Conservation (phyloP, 176 grass and related monocot genomes). For the Aegilops umbellulata region DNA sequence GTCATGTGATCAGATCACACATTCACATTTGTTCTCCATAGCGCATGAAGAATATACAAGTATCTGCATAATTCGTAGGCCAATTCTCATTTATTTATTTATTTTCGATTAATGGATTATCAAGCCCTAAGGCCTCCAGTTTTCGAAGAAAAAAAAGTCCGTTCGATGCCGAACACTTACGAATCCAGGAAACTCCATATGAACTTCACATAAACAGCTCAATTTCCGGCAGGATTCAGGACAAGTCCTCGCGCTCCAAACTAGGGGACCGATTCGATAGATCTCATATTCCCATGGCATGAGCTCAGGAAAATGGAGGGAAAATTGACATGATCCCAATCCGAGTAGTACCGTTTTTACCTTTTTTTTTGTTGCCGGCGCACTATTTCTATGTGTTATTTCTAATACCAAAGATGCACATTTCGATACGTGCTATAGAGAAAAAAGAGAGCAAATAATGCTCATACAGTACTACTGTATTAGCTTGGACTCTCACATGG, state of each 20-base stretch:
- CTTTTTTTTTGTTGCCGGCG: not conserved
- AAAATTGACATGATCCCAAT: not conserved
- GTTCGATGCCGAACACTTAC: not conserved
- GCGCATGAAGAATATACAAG: not conserved
- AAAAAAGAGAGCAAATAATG: not conserved
- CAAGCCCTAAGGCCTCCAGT: no score
- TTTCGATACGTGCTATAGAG: not conserved
- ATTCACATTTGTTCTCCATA: not conserved
- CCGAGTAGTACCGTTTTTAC: no score
- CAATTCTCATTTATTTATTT: no score
- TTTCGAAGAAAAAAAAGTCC: no score
- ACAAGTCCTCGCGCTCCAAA: not conserved
- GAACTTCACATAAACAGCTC: not conserved
- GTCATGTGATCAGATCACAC: slow-evolving; percentile 29
- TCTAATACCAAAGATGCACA: not conserved
- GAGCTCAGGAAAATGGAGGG: not conserved
- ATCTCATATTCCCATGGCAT: not conserved
- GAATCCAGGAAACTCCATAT: not conserved
- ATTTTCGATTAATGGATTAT: no score
- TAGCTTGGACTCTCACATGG: slow-evolving; percentile 36
- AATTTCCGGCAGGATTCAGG: not conserved
- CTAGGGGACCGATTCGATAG: not conserved
- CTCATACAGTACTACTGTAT: not conserved
- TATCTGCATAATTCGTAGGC: no score
- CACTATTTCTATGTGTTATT: not conserved